Percentiles rank a stretch among this genome's conserved stretches.
phyloP scores from a whole-genome alignment of 257 asterid species.

The Solanum corneliomulleri region DNA sequence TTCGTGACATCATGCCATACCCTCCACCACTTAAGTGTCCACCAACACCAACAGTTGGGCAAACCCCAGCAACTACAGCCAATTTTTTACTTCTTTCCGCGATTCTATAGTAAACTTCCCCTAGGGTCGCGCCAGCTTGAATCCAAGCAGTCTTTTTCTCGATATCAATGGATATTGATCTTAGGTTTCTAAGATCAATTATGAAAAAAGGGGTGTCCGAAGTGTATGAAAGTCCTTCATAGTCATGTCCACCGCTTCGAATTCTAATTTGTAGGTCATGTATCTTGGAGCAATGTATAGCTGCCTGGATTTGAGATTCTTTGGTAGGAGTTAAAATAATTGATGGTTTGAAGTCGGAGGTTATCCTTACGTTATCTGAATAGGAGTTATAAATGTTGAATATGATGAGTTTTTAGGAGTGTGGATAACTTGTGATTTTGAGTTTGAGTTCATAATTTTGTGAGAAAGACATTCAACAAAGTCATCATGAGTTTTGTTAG shows the following conservation, averaged over 20 bases:
- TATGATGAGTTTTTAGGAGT: neutral
- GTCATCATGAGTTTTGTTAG: neutral
- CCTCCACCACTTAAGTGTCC: neutral
- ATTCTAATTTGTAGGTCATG: no score
- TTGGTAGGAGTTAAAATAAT: neutral
- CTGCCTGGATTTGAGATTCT: no score
- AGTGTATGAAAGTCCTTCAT: no score
- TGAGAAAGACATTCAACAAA: neutral
- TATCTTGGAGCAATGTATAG: no score
- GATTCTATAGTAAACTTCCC: no score
- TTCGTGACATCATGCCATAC: neutral
- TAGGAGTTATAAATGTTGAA: neutral
- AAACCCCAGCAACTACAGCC: neutral
- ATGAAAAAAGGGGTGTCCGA: no score
- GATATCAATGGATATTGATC: no score
- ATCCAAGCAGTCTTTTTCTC: no score
- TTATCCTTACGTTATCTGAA: neutral
- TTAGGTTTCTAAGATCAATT: no score
- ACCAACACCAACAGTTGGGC: neutral
- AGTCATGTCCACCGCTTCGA: no score
- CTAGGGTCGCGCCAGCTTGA: no score
- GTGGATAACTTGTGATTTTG: neutral
- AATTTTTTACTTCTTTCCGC: no score
- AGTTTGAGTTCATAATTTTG: neutral
- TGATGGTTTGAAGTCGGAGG: neutral